phyloP scores from a whole-genome alignment of 192 early-diverging fungal species.

The Ambispora gerdemannii region DNA sequence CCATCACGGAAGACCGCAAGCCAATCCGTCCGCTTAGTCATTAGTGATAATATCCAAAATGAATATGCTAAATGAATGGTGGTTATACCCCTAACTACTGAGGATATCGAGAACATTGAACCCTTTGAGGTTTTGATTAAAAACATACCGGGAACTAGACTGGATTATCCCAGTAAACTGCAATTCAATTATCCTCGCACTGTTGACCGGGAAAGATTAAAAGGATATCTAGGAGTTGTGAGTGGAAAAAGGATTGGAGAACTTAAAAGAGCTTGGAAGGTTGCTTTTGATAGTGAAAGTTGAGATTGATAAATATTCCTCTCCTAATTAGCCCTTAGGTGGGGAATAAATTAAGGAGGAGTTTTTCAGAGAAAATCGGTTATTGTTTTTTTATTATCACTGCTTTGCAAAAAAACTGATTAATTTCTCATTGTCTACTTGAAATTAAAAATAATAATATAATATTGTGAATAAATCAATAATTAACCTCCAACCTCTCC shows the following conservation, averaged over 20 bases:
- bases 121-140: constrained; percentile 20
- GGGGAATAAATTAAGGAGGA: too few relatives aligned
- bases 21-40: not conserved
- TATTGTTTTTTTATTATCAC: too few relatives aligned
- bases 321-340: too few relatives aligned
- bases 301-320: too few relatives aligned
- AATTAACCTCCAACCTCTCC: too few relatives aligned
- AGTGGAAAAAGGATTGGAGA: not conserved
- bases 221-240: not conserved
- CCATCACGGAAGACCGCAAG: not conserved
- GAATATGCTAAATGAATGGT: not conserved
- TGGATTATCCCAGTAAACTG: constrained; percentile 1
- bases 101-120: not conserved
- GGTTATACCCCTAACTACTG: not conserved
- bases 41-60: constrained; percentile 14
- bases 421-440: too few relatives aligned
- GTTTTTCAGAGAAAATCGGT: too few relatives aligned
- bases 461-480: too few relatives aligned
- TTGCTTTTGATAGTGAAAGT: constrained; percentile 19
- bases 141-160: not conserved
- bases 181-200: not conserved
- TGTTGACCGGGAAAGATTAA: not conserved
- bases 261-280: not conserved
- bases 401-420: too few relatives aligned
- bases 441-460: too few relatives aligned